Evolutionary conservation across 345 rosid species (phyloP).

Genomic region (Melastoma malabathricum): DNA sequence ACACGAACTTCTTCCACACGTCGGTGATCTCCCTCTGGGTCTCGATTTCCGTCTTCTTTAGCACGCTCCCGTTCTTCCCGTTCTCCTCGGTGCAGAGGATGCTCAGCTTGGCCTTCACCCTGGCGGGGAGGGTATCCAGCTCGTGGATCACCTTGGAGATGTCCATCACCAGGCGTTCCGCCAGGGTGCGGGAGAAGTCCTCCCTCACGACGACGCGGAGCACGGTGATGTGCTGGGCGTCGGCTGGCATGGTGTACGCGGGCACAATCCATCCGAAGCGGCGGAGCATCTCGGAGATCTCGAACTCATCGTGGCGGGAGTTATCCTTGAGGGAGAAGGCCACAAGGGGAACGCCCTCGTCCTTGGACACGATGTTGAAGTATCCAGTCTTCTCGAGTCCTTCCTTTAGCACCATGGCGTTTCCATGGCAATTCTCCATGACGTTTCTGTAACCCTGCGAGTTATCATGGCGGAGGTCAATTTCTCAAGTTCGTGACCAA

Average conservation of each 20-base stretch:
- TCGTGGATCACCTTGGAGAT: constrained; percentile 64
- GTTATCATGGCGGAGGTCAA: neutral
- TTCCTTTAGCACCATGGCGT: constrained; percentile 51
- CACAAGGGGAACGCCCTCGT: constrained; percentile 71
- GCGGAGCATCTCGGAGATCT: constrained; percentile 64
- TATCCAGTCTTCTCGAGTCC: constrained; percentile 65
- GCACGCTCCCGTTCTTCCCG: constrained; percentile 7
- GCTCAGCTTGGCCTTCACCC: constrained; percentile 23
- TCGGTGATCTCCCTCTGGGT: constrained; percentile 51
- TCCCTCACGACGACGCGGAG: constrained; percentile 83
- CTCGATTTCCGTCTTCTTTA: constrained; percentile 58
- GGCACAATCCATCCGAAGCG: constrained; percentile 97
- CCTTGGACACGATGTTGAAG: constrained; percentile 72
- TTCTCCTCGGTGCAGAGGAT: constrained; percentile 7
- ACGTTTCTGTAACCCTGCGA: constrained; percentile 63
- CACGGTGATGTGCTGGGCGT: constrained; percentile 82
- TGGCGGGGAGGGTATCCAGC: constrained; percentile 52
- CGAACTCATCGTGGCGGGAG: constrained; percentile 53
- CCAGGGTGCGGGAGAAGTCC: constrained; percentile 83
- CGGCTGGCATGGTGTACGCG: constrained; percentile 81
- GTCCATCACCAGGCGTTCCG: constrained; percentile 75
- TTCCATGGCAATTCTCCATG: constrained; percentile 81
- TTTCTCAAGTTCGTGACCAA: no score
- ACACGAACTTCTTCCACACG: constrained; percentile 66
- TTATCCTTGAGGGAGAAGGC: constrained; percentile 83